Evolutionary conservation across 179 eudicot genomes (phyloP), one percentile per base, ranked within the genome.

Genomic region (Pouteria campechiana): DNA sequence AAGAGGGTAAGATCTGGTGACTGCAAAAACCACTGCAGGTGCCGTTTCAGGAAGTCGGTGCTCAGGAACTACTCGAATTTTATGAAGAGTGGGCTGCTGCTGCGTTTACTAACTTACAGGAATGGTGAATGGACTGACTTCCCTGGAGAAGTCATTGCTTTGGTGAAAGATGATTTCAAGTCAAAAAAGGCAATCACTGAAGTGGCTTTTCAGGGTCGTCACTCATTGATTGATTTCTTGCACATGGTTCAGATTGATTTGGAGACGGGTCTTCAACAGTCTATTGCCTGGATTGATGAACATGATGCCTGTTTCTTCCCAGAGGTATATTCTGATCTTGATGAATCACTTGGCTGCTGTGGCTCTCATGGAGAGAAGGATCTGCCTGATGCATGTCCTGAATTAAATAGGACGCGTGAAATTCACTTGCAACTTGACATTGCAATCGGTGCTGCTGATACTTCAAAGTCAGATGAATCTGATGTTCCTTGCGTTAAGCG

Each of bases 201-300:
- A 51, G 72, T 90, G 61, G 64, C 66, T 43, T 17, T 73, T 13
- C 49, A 60, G 23, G 67, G 68, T 21, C 35, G 37, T 35, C 62
- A 57, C 44, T 49, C 74, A 33, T 16, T 81, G 24, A 48, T 90
- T 37, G 94, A 90, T 56, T 74, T 90, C 56, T 51, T 81, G 46
- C 82, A 57, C 45, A 90, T 86, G 98, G 65, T 68, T 34, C 70
- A 63, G 38, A 34, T 90, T 41, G 78, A 90, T 61, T 36, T 90
- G 55, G 62, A 58, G 51, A 69, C 84, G 18, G 84, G 80, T 44
- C 23, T 51, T 24, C 75, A 68, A 57, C 76, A 68, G 33, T 75
- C 98, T 45, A 68, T 90, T 46, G 94, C 95, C 1, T 90, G 97
- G 97, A 85, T 89, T 72, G 97, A 85, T 62, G 89, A 78, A 37